Conservation (phyloP, 495 filamentous ascomycete genomes). For the Bacidia gigantensis region DNA sequence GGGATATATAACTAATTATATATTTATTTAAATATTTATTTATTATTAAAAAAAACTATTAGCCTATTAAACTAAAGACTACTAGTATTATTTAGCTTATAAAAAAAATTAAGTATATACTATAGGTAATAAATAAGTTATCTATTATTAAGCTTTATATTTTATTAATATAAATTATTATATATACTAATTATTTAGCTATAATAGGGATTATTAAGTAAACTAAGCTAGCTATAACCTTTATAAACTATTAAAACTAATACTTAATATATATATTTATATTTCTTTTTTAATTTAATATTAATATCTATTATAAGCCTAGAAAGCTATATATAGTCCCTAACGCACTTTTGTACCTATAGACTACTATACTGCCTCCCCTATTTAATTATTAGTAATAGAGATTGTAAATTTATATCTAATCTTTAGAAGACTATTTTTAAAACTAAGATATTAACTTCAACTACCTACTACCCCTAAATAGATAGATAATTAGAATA, state of each 20-base stretch:
- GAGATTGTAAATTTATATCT: background rate
- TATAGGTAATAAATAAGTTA: background rate
- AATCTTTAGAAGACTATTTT: background rate
- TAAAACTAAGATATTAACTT: background rate
- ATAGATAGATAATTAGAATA: background rate
- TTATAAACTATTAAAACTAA: background rate
- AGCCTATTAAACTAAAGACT: background rate
- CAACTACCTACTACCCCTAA: background rate
- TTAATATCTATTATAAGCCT: background rate
- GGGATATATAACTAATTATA: constrained; percentile 2
- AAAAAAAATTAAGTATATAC: background rate
- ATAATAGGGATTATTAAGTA: background rate
- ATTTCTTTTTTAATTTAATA: background rate
- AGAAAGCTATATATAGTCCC: background rate
- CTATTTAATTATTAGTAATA: background rate
- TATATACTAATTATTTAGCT: background rate
- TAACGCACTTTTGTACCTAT: background rate
- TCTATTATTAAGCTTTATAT: constrained; percentile 1
- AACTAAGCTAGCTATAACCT: background rate
- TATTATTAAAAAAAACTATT: background rate
- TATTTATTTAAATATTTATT: background rate
- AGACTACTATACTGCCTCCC: background rate
- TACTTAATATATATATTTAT: constrained; percentile 1
- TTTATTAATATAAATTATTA: constrained; percentile 1
- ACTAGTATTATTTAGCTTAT: background rate